Base-by-base conservation (phyloP, 176 grass and related monocot genomes). In the Urochloa ruziziensis region DNA sequence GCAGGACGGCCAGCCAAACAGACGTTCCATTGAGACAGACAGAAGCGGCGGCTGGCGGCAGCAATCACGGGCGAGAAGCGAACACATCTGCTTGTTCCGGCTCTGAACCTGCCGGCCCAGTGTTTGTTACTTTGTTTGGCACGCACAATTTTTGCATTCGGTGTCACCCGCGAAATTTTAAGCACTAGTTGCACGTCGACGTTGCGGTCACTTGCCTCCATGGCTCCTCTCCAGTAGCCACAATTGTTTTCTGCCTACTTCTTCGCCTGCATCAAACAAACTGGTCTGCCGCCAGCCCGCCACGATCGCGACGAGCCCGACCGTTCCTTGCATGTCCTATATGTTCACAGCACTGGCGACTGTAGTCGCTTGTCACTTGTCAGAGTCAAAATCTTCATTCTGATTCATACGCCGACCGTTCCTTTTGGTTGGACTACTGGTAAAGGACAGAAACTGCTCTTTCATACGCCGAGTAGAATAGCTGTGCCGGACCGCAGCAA, bases 61-160 rank as follows among this genome's bases (percentile, higher is more conserved):
- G 51, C 65, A 25, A 82, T 47, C 80, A 82, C 53, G 37, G 53
- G 53, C 37, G 15, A n/a, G n/a, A 17, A 1, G 7, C n/a, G 11
- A 83, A 35, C 23, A 62, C 68, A 62, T 36, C 69, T 36, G 42
- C 21, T 37, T 63, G 68, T 73, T 84, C 24, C 58, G 18, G n/a
- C 44, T 54, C 35, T 56, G 11, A 67, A 21, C n/a, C n/a, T n/a
- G n/a, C n/a, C n/a, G n/a, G n/a, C 82, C 12, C n/a, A 4, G 57
- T 30, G 56, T n/a, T n/a, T n/a, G n/a, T n/a, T n/a, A n/a, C n/a
- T 51, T 27, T 35, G 24, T 25, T 44, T 40, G 73, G 61, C 48
- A 67, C 67, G 23, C 23, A 56, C 28, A 46, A n/a, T 21, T 73
- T n/a, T 4, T 59, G 35, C 36, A 44, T 13, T 24, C 34, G 42